Evolutionary conservation across 768 basidiomycete species (phyloP).

Genomic region (Coprinopsis sp.): DNA sequence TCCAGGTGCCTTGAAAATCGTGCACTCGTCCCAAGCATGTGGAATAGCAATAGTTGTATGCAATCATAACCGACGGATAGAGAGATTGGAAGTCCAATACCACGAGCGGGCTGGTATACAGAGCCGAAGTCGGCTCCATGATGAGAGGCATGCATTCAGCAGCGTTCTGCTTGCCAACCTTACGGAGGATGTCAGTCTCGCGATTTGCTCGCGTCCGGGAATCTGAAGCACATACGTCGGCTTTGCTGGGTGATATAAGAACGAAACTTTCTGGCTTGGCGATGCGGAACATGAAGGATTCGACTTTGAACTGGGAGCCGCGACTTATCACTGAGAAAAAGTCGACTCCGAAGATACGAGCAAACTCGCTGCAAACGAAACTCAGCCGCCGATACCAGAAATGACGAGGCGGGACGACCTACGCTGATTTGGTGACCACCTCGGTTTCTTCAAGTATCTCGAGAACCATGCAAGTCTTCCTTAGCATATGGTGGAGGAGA

Average conservation of each 20-base stretch:
- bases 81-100: constrained; percentile 96
- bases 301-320: constrained; percentile 98
- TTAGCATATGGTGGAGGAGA: constrained; percentile 59
- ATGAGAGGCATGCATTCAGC: constrained; percentile 95
- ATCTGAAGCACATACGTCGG: constrained; percentile 51
- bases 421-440: constrained; percentile 88
- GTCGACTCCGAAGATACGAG: constrained; percentile 95
- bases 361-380: constrained; percentile 73
- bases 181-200: constrained; percentile 4
- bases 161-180: constrained; percentile 96
- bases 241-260: constrained; percentile 82
- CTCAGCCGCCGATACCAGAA: not conserved
- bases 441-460: constrained; percentile 81
- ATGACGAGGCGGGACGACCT: constrained; percentile 21
- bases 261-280: constrained; percentile 94
- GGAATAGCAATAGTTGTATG: constrained; percentile 96
- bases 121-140: constrained; percentile 90
- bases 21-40: constrained; percentile 88
- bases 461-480: constrained; percentile 63
- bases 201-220: no score
- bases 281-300: constrained; percentile 97
- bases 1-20: constrained; percentile 84
- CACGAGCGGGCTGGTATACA: constrained; percentile 87
- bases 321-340: constrained; percentile 93
- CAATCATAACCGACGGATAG: constrained; percentile 98